Percentiles rank a stretch among this genome's conserved stretches.
phyloP scores from a whole-genome alignment of 371 early-diverging fungal genomes.

The Lichtheimia ornata region DNA sequence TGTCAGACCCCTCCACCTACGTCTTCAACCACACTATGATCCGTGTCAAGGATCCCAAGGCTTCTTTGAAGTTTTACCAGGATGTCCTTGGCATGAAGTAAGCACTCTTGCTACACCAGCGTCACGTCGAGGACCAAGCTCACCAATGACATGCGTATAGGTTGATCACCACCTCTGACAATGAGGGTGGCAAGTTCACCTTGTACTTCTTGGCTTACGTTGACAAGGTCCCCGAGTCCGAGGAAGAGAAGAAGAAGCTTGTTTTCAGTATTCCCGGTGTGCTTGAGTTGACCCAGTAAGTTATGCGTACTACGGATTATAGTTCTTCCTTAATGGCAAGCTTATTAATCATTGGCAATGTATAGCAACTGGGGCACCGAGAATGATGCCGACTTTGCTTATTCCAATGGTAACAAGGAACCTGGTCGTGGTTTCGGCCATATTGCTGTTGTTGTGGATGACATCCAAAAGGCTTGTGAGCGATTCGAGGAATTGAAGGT shows the following conservation, averaged over 20 bases:
- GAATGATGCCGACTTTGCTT: slow-evolving; percentile 64
- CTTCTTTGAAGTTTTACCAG: slow-evolving; percentile 76
- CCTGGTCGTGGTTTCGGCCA: slow-evolving; percentile 79
- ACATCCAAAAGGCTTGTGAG: slow-evolving; percentile 78
- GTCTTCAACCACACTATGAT: slow-evolving; percentile 82
- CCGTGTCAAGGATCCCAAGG: slow-evolving; percentile 81
- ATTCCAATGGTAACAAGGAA: slow-evolving; percentile 80
- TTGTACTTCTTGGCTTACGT: slow-evolving; percentile 73
- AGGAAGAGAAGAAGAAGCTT: slow-evolving; percentile 57
- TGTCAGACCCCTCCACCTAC: slow-evolving; percentile 42
- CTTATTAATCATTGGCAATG: background rate
- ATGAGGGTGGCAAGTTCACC: slow-evolving; percentile 73
- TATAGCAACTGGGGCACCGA: slow-evolving; percentile 87
- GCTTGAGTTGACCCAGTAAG: slow-evolving; percentile 84
- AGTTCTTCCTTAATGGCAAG: background rate
- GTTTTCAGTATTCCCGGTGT: slow-evolving; percentile 72
- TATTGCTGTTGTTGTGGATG: slow-evolving; percentile 79
- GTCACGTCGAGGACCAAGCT: background rate
- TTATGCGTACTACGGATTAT: background rate
- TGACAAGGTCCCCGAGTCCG: slow-evolving; percentile 47
- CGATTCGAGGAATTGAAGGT: slow-evolving; percentile 74
- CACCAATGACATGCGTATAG: slow-evolving; percentile 26
- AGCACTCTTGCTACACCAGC: background rate
- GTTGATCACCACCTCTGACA: slow-evolving; percentile 59
- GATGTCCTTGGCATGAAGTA: slow-evolving; percentile 86